Percentiles rank a stretch among this genome's conserved stretches.
Conservation (phyloP, 2,329 filamentous ascomycete species). For the Myriosclerotinia scirpicola region DNA sequence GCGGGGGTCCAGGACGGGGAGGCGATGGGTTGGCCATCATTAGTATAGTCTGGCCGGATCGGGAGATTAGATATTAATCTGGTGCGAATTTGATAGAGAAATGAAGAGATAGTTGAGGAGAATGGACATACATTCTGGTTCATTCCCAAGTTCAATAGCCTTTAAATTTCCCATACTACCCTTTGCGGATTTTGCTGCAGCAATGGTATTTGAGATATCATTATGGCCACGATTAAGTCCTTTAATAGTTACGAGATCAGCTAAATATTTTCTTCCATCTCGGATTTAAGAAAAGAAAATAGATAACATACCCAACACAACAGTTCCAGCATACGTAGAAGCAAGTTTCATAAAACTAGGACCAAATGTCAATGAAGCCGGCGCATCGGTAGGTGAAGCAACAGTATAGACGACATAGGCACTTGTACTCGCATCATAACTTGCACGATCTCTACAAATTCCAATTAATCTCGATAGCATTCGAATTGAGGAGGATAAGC, state of each 20-base stretch:
- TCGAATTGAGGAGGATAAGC: no score
- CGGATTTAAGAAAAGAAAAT: background rate
- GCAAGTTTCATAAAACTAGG: slow-evolving; percentile 53
- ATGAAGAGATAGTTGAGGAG: background rate
- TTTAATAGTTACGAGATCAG: slow-evolving; percentile 20
- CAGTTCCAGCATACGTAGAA: slow-evolving; percentile 49
- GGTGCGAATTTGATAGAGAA: background rate
- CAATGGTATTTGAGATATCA: slow-evolving; percentile 54
- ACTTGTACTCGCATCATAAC: slow-evolving; percentile 48
- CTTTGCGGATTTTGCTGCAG: slow-evolving; percentile 49
- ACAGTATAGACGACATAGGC: slow-evolving; percentile 54
- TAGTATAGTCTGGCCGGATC: slow-evolving; percentile 38
- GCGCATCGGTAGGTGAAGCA: slow-evolving; percentile 49
- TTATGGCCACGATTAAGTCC: slow-evolving; percentile 55
- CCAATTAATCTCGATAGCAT: background rate
- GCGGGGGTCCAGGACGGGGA: slow-evolving; percentile 34
- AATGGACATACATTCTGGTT: slow-evolving; percentile 52
- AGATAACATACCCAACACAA: slow-evolving; percentile 46
- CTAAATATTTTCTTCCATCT: background rate
- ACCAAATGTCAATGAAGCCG: slow-evolving; percentile 52
- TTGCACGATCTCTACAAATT: slow-evolving; percentile 49
- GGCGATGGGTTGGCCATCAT: slow-evolving; percentile 38
- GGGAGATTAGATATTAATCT: slow-evolving; percentile 10
- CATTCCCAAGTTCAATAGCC: slow-evolving; percentile 58
- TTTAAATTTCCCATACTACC: slow-evolving; percentile 49